Base-by-base conservation (phyloP, 2,329 filamentous ascomycete species). In the Colletotrichum euphorbiae region DNA sequence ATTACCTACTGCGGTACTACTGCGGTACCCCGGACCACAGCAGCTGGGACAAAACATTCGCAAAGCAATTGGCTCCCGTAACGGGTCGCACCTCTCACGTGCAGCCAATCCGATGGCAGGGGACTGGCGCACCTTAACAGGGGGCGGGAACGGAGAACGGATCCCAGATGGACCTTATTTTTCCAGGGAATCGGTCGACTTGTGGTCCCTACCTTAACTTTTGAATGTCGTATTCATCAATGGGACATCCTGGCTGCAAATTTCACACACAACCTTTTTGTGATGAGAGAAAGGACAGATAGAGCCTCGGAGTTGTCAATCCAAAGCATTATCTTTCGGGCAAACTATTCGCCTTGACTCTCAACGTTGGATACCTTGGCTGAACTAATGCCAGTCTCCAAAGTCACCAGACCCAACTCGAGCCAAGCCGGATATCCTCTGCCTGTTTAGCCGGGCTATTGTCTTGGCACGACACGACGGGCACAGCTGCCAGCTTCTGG, bases 101-200 rank as follows among this genome's bases (percentile, higher is more conserved):
- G 36, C 52, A 52, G 50, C 28, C 38, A 56, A 51, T 56, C 59
- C 43, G 45, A 43, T 33, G 43, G 36, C 42, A 48, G 51, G 36
- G 57, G 40, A 40, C 57, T 28, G 48, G 21, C 19, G 28, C 60
- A 64, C 52, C 52, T 55, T 36, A 58, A 45, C 52, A 64, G 60
- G 60, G 60, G 52, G 45, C 59, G 31, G 48, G 36, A 38, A 38
- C 36, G 36, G 36, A 38, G 36, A 42, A 40, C 50, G 42, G 55
- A 65, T 31, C 21, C 42, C 54, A 40, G 40, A 65, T 65, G 61
- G 61, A 50, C 54, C 42, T 68, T 54, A 50, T 58, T 65, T 55
- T 54, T 33, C 19, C 54, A 65, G 46, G 55, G 46, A 40, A 45
- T 59, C 19, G 54, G 45, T 59, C 54, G 54, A 21, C 45, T 31